A percentile compares a stretch with the other conserved stretches of the same genome.
phyloP scores from a whole-genome alignment of 768 basidiomycete genomes.

The Paxillus ammoniavirescens region DNA sequence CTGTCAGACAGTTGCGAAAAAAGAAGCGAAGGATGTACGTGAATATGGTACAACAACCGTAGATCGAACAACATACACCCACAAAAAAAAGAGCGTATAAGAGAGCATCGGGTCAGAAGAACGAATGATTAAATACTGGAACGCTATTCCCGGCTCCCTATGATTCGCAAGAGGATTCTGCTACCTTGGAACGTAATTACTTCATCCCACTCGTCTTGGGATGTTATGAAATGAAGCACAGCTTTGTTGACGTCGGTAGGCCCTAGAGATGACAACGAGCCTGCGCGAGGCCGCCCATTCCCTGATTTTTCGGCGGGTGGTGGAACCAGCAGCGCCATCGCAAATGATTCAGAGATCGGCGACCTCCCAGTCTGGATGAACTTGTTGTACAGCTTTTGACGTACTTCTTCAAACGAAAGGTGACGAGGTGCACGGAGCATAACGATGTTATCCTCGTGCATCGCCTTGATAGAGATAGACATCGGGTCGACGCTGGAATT shows the following conservation, averaged over 20 bases:
- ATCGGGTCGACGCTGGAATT: slow-evolving; percentile 22
- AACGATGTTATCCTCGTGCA: slow-evolving; percentile 59
- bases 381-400: slow-evolving; percentile 60
- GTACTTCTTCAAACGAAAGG: slow-evolving; percentile 50
- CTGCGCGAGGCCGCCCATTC: slow-evolving; percentile 27
- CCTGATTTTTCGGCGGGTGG: slow-evolving; percentile 12
- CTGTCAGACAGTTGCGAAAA: background rate
- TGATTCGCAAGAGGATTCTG: slow-evolving; percentile 60
- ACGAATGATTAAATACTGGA: background rate
- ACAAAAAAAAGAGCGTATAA: background rate
- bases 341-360: slow-evolving; percentile 53
- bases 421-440: slow-evolving; percentile 54
- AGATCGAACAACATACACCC: background rate
- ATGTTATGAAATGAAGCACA: slow-evolving; percentile 45
- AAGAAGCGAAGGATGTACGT: background rate
- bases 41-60: slow-evolving; percentile 3
- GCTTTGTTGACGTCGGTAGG: slow-evolving; percentile 16
- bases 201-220: slow-evolving; percentile 61
- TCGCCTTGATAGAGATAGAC: slow-evolving; percentile 60
- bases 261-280: slow-evolving; percentile 35
- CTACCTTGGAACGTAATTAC: slow-evolving; percentile 40
- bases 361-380: slow-evolving; percentile 62
- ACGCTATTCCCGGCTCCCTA: slow-evolving; percentile 27
- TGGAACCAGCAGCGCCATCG: slow-evolving; percentile 51
- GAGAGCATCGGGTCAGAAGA: slow-evolving; percentile 9